Conservation (phyloP, 352 stramenopile genomes). For the Pythium aristosporum region DNA sequence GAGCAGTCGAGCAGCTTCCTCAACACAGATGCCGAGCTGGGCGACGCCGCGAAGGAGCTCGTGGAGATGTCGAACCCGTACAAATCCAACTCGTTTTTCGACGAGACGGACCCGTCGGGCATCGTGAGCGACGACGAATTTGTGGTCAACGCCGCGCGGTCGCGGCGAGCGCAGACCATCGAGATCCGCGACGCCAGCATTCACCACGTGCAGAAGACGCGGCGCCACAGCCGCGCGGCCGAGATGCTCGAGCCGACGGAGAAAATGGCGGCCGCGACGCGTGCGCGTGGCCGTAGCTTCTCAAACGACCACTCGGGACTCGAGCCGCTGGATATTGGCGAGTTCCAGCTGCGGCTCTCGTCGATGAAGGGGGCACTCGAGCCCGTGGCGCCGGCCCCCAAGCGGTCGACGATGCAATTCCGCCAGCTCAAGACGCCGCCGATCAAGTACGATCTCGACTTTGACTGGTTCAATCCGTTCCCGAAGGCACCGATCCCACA, state of each 20-base stretch:
- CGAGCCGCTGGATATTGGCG: constrained; percentile 16
- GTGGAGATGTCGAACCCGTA: constrained; percentile 8
- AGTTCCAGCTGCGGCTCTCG: constrained; percentile 27
- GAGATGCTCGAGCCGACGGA: constrained; percentile 7
- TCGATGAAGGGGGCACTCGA: constrained; percentile 14
- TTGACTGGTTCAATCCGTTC: constrained; percentile 77
- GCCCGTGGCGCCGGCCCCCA: constrained; percentile 4
- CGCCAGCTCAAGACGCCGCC: constrained; percentile 61
- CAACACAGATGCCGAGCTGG: constrained; percentile 10
- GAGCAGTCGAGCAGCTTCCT: constrained; percentile 12
- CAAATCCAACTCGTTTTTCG: constrained; percentile 28
- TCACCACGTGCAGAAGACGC: constrained; percentile 19
- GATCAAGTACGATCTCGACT: constrained; percentile 70
- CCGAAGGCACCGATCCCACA: constrained; percentile 60
- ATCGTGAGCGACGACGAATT: constrained; percentile 32
- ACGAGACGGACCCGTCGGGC: constrained; percentile 29
- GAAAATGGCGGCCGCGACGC: background rate
- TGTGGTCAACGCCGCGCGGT: constrained; percentile 13
- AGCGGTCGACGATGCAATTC: constrained; percentile 35
- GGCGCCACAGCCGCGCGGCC: constrained; percentile 16
- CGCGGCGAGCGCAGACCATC: constrained; percentile 30
- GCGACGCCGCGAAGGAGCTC: constrained; percentile 8
- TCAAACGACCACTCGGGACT: constrained; percentile 20
- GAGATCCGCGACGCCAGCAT: constrained; percentile 26
- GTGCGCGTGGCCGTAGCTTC: constrained; percentile 25